These are phyloP conservation scores for Scedosporium dehoogii DNA, from an alignment of 2,329 filamentous ascomycete genomes.

Conservation along the genomic window DNA sequence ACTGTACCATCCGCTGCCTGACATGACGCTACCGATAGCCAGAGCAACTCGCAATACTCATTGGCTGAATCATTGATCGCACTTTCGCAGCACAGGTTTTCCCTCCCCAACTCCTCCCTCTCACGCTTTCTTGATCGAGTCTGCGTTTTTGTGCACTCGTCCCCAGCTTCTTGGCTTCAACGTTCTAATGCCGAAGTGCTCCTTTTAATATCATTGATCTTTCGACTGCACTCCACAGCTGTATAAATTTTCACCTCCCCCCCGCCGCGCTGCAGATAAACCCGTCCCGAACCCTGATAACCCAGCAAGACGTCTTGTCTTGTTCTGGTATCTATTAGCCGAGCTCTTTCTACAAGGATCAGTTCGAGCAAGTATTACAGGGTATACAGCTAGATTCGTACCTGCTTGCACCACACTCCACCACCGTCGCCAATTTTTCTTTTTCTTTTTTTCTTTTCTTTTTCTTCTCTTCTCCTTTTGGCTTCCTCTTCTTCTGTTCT, in stretches of 20 bases:
- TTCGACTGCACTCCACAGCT: background rate
- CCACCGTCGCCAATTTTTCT: background rate
- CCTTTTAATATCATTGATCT: too few species aligned
- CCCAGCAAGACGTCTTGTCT: background rate
- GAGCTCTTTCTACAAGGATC: background rate
- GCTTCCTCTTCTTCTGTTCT: constrained; percentile 4
- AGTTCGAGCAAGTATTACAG: background rate
- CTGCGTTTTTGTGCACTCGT: too few species aligned
- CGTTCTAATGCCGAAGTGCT: too few species aligned
- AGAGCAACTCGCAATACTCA: background rate
- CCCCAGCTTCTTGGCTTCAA: too few species aligned
- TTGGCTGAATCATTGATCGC: too few species aligned
- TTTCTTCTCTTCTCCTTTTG: constrained; percentile 9
- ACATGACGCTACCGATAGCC: background rate
- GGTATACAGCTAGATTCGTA: background rate
- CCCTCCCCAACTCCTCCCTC: too few species aligned
- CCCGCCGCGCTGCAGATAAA: background rate
- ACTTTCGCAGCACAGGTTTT: too few species aligned
- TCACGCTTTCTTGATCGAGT: too few species aligned
- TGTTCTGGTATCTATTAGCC: background rate
- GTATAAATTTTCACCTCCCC: background rate
- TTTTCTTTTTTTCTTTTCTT: background rate
- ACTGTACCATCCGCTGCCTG: background rate
- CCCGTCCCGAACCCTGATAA: background rate
- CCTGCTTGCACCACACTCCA: background rate